Evolutionary conservation across 108 stramenopile species (phyloP).

Genomic region (Pseudonitzschia multistriata): DNA sequence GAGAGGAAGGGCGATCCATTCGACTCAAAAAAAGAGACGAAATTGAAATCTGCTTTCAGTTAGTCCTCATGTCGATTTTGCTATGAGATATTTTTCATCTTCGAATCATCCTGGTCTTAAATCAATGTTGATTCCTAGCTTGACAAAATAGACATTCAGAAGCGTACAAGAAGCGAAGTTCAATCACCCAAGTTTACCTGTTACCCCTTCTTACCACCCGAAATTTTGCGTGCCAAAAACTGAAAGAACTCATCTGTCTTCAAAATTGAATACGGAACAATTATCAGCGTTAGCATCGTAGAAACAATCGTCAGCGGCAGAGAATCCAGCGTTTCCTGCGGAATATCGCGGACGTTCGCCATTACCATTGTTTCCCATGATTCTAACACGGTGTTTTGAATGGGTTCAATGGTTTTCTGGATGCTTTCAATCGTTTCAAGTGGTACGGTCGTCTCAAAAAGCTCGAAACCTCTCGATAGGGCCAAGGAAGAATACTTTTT

Average conservation of each 20-base stretch:
- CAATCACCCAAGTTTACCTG: no score
- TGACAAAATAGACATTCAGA: no score
- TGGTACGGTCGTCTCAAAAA: no score
- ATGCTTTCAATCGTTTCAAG: background rate
- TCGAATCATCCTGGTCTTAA: no score
- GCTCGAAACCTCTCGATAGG: background rate
- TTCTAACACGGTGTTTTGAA: background rate
- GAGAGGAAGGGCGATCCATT: no score
- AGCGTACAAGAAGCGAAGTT: no score
- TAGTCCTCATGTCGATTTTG: no score
- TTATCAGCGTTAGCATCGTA: slow-evolving; percentile 43
- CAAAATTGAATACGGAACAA: slow-evolving; percentile 53
- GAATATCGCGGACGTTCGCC: slow-evolving; percentile 29
- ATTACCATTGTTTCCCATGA: background rate
- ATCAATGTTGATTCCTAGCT: no score
- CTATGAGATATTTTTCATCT: no score
- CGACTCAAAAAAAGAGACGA: no score
- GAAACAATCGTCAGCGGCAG: slow-evolving; percentile 63
- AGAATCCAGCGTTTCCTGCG: slow-evolving; percentile 52
- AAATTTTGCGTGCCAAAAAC: background rate
- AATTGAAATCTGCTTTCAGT: no score
- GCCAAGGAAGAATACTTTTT: background rate
- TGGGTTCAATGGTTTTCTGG: background rate
- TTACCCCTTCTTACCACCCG: no score
- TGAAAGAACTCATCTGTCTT: slow-evolving; percentile 73